Evolutionary conservation across 257 asterid genomes (phyloP), one percentile per base, ranked within the genome.

Genomic region (Solanum bulbocastanum): DNA sequence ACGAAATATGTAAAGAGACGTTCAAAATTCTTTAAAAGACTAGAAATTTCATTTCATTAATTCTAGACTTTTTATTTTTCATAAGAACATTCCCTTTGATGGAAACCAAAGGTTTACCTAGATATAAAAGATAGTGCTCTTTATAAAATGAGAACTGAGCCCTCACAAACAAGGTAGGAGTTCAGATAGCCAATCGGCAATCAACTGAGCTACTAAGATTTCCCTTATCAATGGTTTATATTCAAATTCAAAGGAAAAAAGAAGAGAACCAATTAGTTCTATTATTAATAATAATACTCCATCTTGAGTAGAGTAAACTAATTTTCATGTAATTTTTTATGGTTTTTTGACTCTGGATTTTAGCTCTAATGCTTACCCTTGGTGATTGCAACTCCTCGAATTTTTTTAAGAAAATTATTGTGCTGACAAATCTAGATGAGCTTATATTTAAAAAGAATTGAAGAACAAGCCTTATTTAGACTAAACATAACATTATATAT

Each of bases 161-260:
- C 4, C 13, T 3, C 46, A 25, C 10, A 8, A 6, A 37, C 8
- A 6, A 37, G 2, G 0, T 3, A 42, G 49, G 58, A 49, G 8
- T 49, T 49, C 0, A 18, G 2, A 56, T 56, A 18, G 0, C 0
- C n/a, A 56, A 56, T 0, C n/a, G 0, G 0, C n/a, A 56, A 56
- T 0, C n/a, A 56, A 20, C 10, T 56, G n/a, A 18, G 5, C n/a
- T 52, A 18, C 5, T 56, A 56, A 56, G n/a, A 56, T 18, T 56
- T 6, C 65, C 65, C 66, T 5, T 27, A 44, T 16, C 23, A 4
- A 8, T 42, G 85, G 22, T 27, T 15, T 66, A 44, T 27, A 42
- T 44, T 44, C 27, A 44, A 74, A 30, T 30, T 69, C 39, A 69
- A 69, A 69, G 5, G 3, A 36, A 36, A 73, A 44, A 5, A 35